Evolutionary conservation across 2,329 filamentous ascomycete genomes (phyloP).

Genomic region (Scolecobasidium constrictum): DNA sequence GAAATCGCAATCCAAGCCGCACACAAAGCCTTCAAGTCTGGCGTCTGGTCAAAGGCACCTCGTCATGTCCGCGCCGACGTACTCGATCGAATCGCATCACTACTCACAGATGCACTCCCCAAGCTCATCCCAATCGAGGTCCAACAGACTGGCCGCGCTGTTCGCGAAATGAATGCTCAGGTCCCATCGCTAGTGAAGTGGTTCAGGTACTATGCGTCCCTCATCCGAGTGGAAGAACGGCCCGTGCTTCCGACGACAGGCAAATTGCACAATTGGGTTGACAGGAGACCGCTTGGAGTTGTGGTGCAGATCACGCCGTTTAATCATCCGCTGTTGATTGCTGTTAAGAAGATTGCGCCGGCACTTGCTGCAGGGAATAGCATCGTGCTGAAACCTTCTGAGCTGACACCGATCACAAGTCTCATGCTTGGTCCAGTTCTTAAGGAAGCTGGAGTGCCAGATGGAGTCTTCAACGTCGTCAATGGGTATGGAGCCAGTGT

Average conservation of each 20-base stretch:
- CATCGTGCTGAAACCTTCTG: conserved; percentile 45
- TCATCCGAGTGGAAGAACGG: conserved; percentile 75
- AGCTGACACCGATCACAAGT: conserved; percentile 46
- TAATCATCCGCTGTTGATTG: conserved; percentile 72
- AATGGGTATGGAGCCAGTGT: conserved; percentile 60
- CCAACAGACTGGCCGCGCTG: conserved; percentile 63
- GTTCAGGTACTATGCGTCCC: conserved; percentile 47
- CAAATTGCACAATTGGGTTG: conserved; percentile 66
- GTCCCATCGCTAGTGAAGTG: conserved; percentile 53
- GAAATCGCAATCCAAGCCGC: conserved; percentile 60
- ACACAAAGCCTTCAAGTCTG: conserved; percentile 59
- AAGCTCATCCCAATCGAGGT: conserved; percentile 58
- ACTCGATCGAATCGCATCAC: conserved; percentile 58
- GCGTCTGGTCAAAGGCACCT: conserved; percentile 55
- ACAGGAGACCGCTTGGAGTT: conserved; percentile 64
- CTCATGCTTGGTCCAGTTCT: conserved; percentile 55
- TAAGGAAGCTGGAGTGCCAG: conserved; percentile 60
- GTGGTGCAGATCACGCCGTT: conserved; percentile 67
- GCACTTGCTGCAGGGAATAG: conserved; percentile 49
- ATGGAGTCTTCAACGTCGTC: conserved; percentile 66
- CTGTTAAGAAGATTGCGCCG: conserved; percentile 70
- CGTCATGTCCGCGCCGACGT: conserved; percentile 56
- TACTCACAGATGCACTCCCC: conserved; percentile 55
- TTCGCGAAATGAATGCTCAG: conserved; percentile 58
- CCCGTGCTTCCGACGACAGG: conserved; percentile 57